Evolutionary conservation across 352 stramenopile species (phyloP).

Genomic region (Peronospora destructor): DNA sequence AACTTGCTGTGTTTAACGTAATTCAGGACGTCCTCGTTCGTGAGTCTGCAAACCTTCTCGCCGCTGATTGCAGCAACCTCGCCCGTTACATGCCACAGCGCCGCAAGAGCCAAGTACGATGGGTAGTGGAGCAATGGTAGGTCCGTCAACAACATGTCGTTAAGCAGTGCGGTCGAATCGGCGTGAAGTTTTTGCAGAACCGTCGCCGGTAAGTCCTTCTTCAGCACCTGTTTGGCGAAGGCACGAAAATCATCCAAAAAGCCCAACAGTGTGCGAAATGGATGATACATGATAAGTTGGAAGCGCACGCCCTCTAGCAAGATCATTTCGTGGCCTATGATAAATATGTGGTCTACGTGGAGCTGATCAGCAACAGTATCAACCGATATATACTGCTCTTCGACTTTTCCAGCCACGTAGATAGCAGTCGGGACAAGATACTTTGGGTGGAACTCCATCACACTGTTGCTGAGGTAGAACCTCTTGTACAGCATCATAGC

Average conservation of each 20-base stretch:
- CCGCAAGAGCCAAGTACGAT: conserved; percentile 60
- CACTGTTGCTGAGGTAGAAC: conserved; percentile 86
- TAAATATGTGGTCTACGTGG: conserved; percentile 77
- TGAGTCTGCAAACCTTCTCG: conserved; percentile 29
- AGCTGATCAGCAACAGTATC: conserved; percentile 80
- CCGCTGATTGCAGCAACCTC: conserved; percentile 37
- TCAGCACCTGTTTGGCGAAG: conserved; percentile 51
- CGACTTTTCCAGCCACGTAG: conserved; percentile 85
- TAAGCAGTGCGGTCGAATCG: conserved; percentile 61
- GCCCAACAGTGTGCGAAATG: conserved; percentile 69
- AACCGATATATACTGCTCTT: conserved; percentile 88
- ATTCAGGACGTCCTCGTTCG: conserved; percentile 36
- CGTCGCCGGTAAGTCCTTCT: conserved; percentile 52
- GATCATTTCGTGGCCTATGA: conserved; percentile 85
- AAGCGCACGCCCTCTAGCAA: conserved; percentile 84
- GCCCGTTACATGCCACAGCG: conserved; percentile 47
- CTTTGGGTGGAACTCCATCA: conserved; percentile 87
- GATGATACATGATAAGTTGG: conserved; percentile 87
- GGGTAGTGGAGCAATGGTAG: conserved; percentile 58
- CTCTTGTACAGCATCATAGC: conserved; percentile 83
- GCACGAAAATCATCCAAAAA: conserved; percentile 82
- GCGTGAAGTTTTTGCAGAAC: conserved; percentile 75
- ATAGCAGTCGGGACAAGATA: conserved; percentile 79
- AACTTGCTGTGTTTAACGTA: conserved; percentile 74
- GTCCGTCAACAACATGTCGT: conserved; percentile 74